Percentiles rank a stretch among this genome's conserved stretches.
phyloP scores from a whole-genome alignment of 208 protist genomes.

The Leishmania braziliensis region DNA sequence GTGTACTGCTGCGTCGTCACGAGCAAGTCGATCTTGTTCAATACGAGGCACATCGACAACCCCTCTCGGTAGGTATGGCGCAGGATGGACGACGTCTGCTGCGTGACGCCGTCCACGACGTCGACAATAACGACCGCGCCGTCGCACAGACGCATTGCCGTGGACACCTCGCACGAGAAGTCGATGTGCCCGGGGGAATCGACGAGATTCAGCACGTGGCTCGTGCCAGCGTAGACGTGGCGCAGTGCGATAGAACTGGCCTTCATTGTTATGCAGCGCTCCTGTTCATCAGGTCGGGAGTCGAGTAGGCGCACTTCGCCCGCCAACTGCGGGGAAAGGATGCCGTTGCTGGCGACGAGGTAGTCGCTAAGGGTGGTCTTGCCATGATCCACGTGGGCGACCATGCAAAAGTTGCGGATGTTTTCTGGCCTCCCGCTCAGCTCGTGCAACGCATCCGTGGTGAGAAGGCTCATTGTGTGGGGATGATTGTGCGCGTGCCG shows the following conservation, averaged over 20 bases:
- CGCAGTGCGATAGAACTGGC: conserved; percentile 97
- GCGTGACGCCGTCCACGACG: conserved; percentile 98
- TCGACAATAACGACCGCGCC: conserved; percentile 98
- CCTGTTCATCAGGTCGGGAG: conserved; percentile 96
- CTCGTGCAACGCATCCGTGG: conserved; percentile 37
- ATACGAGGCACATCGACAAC: conserved; percentile 95
- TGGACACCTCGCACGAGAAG: conserved; percentile 98
- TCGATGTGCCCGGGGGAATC: conserved; percentile 99
- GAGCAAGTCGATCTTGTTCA: conserved; percentile 99
- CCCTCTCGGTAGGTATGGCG: conserved; percentile 96
- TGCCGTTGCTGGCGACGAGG: conserved; percentile 97
- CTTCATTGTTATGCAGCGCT: conserved; percentile 99
- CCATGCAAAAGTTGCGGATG: conserved; percentile 97
- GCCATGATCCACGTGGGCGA: conserved; percentile 99
- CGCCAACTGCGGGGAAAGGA: conserved; percentile 96
- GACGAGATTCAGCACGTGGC: conserved; percentile 97
- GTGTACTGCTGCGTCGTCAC: conserved; percentile 94
- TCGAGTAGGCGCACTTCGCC: conserved; percentile 98
- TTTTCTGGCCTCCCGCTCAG: conserved; percentile 77
- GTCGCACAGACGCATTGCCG: conserved; percentile 97
- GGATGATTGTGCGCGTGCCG: neutral
- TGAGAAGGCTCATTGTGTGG: conserved; percentile 16
- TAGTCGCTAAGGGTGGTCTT: conserved; percentile 99
- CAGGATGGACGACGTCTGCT: conserved; percentile 95
- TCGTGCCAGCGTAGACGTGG: conserved; percentile 59